These are phyloP conservation scores for Pichia kluyveri DNA, from an alignment of 805 yeast species.

Conservation along the genomic window DNA sequence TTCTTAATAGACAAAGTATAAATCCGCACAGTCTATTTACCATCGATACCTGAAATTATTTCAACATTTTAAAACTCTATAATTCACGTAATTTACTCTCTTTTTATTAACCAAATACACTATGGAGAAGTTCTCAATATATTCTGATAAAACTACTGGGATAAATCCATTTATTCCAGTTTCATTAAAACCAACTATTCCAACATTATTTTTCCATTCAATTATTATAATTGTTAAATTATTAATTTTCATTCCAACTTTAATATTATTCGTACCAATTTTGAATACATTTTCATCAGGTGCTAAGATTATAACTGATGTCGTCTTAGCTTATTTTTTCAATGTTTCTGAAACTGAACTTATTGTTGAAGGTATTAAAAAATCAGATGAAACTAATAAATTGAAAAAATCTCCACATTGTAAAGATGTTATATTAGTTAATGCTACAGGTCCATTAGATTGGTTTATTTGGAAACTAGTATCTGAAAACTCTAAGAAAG, in stretches of 20 bases:
- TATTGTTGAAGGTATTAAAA: slow-evolving; percentile 41
- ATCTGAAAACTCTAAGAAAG: slow-evolving; percentile 6
- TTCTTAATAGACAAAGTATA: too few species aligned
- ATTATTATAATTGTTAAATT: slow-evolving; percentile 7
- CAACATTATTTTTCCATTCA: slow-evolving; percentile 2
- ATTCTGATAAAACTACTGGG: slow-evolving; percentile 91
- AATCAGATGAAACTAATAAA: slow-evolving; percentile 29
- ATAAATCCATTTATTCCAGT: slow-evolving; percentile 78
- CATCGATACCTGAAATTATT: too few species aligned
- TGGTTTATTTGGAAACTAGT: slow-evolving; percentile 27
- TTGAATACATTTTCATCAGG: slow-evolving; percentile 10
- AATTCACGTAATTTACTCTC: background rate
- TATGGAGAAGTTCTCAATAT: slow-evolving; percentile 79
- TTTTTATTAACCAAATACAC: background rate
- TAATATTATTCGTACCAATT: slow-evolving; percentile 13
- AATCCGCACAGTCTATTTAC: too few species aligned
- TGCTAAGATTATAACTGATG: slow-evolving; percentile 9
- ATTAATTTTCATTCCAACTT: slow-evolving; percentile 16
- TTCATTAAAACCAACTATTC: slow-evolving; percentile 15
- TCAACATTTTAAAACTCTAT: too few species aligned
- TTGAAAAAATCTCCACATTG: slow-evolving; percentile 26
- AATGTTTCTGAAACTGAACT: slow-evolving; percentile 21
- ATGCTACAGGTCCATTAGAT: slow-evolving; percentile 54
- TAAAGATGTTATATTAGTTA: slow-evolving; percentile 46
- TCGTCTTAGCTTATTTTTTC: slow-evolving; percentile 27